Percentiles rank a stretch among this genome's conserved stretches.
These are phyloP conservation scores for Plectosphaerella sp. DNA, from an alignment of 2,329 filamentous ascomycete species.

Conservation along the genomic window DNA sequence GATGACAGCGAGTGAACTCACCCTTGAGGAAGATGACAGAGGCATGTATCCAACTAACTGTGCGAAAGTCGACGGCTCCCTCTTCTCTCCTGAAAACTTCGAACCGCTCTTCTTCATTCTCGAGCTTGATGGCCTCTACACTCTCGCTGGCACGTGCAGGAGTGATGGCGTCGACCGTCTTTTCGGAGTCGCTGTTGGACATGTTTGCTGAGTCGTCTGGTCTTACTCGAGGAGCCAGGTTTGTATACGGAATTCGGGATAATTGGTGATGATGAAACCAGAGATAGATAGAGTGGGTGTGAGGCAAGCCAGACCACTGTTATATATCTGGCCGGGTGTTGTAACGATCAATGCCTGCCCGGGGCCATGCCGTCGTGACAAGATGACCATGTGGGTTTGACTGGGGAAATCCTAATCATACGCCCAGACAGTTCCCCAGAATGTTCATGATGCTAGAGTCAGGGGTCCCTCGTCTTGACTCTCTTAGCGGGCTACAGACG, in stretches of 20 bases:
- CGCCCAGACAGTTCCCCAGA: neutral
- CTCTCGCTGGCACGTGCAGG: slow-evolving; percentile 15
- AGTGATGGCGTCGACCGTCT: slow-evolving; percentile 13
- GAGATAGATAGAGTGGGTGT: neutral
- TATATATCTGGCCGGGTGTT: neutral
- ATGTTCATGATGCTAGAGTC: neutral
- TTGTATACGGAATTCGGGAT: neutral
- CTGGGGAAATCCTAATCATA: neutral
- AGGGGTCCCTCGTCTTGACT: neutral
- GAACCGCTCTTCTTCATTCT: slow-evolving; percentile 20
- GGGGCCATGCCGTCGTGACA: neutral
- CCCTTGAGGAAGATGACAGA: slow-evolving; percentile 42
- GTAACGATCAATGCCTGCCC: neutral
- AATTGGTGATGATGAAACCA: neutral
- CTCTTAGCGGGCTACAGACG: neutral
- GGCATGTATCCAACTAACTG: slow-evolving; percentile 41
- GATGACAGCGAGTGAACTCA: too few relatives aligned
- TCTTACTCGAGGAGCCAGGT: neutral
- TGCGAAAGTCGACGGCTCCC: slow-evolving; percentile 40
- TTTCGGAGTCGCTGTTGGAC: slow-evolving; percentile 10
- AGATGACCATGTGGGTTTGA: neutral
- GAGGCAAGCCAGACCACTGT: neutral
- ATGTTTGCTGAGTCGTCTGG: slow-evolving; percentile 1
- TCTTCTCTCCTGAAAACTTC: slow-evolving; percentile 41
- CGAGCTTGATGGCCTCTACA: slow-evolving; percentile 16